Evolutionary conservation across 2,329 filamentous ascomycete genomes (phyloP), one percentile per base, ranked within the genome.

Genomic region (Aspergillus fructus): DNA sequence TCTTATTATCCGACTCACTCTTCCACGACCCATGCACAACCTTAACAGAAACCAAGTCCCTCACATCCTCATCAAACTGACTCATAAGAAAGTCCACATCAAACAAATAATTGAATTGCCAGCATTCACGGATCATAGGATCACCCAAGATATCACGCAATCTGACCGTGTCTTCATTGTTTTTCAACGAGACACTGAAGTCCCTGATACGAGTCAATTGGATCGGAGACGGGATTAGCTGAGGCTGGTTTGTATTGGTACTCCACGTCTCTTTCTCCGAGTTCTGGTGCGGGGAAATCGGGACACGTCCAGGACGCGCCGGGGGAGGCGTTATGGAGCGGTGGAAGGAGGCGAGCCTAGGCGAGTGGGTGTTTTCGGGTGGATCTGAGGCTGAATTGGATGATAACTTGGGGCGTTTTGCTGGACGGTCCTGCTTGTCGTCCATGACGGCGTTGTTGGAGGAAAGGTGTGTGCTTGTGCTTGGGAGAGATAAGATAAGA

Each of bases 111-210:
- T 84, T 84, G 65, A 84, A 84, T 45, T 82, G 76, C 81, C 82
- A 84, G 56, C 80, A 81, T 69, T 83, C 81, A 40, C 83, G 81
- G 54, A 94, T 90, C 60, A 91, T 78, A 0, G 89, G 89, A 68
- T 92, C 86, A 0, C 89, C 85, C 1, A 96, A 79, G 5, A 96
- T 80, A 57, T 91, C 88, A 4, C 76, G 75, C 9, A 94, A 76
- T 1, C 79, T 81, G 34, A 93, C 73, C 0, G 89, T 80, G 69
- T 89, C 89, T 23, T 78, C 74, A 74, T 96, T 94, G 59, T 81
- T 76, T 0, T 70, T 68, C 2, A 76, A 74, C 1, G 75, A 71
- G 2, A 78, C 71, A 2, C 85, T 78, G 0, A 93, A 76, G 64
- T 89, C 88, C 27, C 78, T 79, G 53, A 94, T 87, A 58, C 80